A percentile compares a stretch with the other conserved stretches of the same genome.
Evolutionary conservation across 352 stramenopile species (phyloP).

Genomic region (Plasmopara muralis): DNA sequence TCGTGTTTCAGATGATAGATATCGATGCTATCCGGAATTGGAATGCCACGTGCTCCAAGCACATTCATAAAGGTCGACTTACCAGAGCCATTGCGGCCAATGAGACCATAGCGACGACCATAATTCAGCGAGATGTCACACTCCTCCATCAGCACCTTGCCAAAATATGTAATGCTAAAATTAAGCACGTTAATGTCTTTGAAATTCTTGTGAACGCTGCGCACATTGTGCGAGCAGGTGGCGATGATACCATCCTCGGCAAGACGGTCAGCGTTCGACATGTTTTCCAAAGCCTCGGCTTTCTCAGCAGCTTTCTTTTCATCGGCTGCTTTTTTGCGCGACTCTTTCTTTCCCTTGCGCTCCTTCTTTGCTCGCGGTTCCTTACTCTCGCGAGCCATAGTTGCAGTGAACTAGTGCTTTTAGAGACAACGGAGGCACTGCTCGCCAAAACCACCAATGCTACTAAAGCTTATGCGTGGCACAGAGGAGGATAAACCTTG

Average conservation of each 20-base stretch:
- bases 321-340: slow-evolving; percentile 64
- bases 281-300: slow-evolving; percentile 53
- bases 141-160: slow-evolving; percentile 94
- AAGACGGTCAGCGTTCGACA: slow-evolving; percentile 85
- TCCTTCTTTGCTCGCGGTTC: slow-evolving; percentile 66
- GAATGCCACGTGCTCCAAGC: slow-evolving; percentile 91
- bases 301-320: slow-evolving; percentile 73
- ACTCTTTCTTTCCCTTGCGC: slow-evolving; percentile 73
- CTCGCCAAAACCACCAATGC: slow-evolving; percentile 26
- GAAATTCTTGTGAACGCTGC: slow-evolving; percentile 90
- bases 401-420: slow-evolving; percentile 5
- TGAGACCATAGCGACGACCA: slow-evolving; percentile 95
- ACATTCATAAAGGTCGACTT: slow-evolving; percentile 97
- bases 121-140: slow-evolving; percentile 96
- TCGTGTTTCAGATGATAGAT: slow-evolving; percentile 97
- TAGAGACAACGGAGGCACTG: slow-evolving; percentile 2
- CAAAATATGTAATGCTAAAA: slow-evolving; percentile 96
- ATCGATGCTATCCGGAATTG: slow-evolving; percentile 94
- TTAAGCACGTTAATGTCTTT: slow-evolving; percentile 97
- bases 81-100: slow-evolving; percentile 94
- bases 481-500: slow-evolving; percentile 13
- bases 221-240: slow-evolving; percentile 92
- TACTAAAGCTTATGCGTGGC: slow-evolving; percentile 6
- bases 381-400: slow-evolving; percentile 34
- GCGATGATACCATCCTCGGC: slow-evolving; percentile 92